Percentiles rank a stretch among this genome's conserved stretches.
phyloP scores from a whole-genome alignment of 805 yeast genomes.

The Wickerhamiella alocasiicola region DNA sequence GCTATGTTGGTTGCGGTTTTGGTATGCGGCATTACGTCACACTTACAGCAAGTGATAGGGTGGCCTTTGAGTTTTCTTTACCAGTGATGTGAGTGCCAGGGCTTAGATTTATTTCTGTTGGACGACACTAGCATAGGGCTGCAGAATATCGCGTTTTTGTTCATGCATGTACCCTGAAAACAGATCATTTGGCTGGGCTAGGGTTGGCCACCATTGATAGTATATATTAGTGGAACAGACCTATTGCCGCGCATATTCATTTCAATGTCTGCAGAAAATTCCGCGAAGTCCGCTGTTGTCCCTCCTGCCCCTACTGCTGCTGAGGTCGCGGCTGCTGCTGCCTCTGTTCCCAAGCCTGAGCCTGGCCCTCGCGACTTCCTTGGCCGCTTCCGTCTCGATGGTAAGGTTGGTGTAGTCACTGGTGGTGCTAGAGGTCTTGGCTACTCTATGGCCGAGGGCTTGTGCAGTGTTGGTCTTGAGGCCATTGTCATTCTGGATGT shows the following conservation, averaged over 20 bases:
- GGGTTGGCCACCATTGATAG: too few species aligned
- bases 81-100: too few species aligned
- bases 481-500: constrained; percentile 44
- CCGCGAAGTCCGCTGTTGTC: constrained; percentile 29
- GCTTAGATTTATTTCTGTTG: too few species aligned
- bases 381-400: constrained; percentile 42
- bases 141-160: too few species aligned
- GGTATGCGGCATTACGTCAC: too few species aligned
- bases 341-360: constrained; percentile 24
- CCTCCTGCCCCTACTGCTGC: constrained; percentile 32
- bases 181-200: too few species aligned
- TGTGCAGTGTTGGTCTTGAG: constrained; percentile 43
- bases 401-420: constrained; percentile 50
- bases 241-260: neutral
- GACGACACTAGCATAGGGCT: too few species aligned
- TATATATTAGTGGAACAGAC: neutral
- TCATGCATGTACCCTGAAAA: too few species aligned
- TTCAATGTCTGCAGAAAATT: constrained; percentile 14
- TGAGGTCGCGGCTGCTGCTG: constrained; percentile 30
- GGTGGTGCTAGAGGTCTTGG: constrained; percentile 64
- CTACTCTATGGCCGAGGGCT: constrained; percentile 47
- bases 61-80: too few species aligned
- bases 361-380: constrained; percentile 30
- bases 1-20: too few species aligned
- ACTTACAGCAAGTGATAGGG: too few species aligned